Base-by-base conservation (phyloP, 2,329 filamentous ascomycete genomes). In the Gyromitra esculenta region DNA sequence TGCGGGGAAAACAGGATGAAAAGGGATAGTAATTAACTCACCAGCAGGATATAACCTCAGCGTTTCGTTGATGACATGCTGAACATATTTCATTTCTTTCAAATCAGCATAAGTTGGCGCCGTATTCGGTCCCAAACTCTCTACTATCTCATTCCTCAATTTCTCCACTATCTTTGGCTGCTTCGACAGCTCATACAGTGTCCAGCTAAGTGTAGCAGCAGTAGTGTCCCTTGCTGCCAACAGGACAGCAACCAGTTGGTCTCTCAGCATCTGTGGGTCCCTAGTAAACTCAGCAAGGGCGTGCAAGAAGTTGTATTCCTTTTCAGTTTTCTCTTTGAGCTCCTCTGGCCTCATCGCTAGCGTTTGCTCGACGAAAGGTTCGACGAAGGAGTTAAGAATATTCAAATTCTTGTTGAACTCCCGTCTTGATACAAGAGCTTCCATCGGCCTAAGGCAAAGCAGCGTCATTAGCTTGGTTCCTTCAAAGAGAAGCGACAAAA, bases 141-240 rank as follows among this genome's bases (percentile, higher is more conserved):
- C 82, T 35, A 90, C 83, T 81, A 97, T 93, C 83, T 97, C 93
- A 31, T 85, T 83, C 31, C 94, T 89, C 66, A 97, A 86, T 82
- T 89, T 92, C 67, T 85, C 82, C 2, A 93, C 88, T 1, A 89
- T 87, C 1, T 88, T 85, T 0, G 93, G 93, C 79, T 92, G 87
- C 15, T 89, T 89, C 48, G 90, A 88, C 1, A 97, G 87, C 83
- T 97, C 93, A 83, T 96, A 96, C 75, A 97, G 86, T 45, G 89
- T 87, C 91, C 93, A 97, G 0, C 90, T 91, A 0, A 97, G 87
- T 0, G 92, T 93, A 15, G 87, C 89, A 39, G 94, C 94, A 0
- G 94, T 97, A 13, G 94, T 97, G 83, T 97, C 94, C 50, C 92
- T 88, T 11, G 93, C 94, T 0, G 94, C 94, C 15, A 97, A 88